Evolutionary conservation across 2,329 filamentous ascomycete genomes (phyloP), one percentile per base, ranked within the genome.

Genomic region (Hypoxylon sp.): DNA sequence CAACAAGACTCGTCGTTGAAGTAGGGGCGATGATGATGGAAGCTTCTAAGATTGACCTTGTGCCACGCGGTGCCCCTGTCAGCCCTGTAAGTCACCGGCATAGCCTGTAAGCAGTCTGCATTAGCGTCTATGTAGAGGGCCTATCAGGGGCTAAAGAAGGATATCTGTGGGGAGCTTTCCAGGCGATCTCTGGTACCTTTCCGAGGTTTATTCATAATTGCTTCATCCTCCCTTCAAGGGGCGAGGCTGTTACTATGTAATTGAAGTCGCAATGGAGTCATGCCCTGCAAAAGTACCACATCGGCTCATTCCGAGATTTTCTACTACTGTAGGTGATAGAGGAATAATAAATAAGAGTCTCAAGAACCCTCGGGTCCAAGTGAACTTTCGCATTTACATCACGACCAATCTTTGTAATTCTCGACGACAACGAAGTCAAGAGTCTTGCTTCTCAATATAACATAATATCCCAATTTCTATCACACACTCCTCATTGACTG

Each of bases 71-170:
- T 11, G 7, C 37, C 47, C 27, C 19, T 37, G 27, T 37, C 41
- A 50, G 34, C 37, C 50, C 23, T 45, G 29, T 53, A 46, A 60
- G 45, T 29, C 45, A 25, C 61, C 32, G 19, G 41, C 37, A 41
- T 16, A 41, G n/a, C 37, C 6, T 67, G 67, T 64, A 69, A 67
- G 67, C 63, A 64, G 50, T 52, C 46, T 67, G 63, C 67, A 69
- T 69, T 67, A 69, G 63, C 51, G 60, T 19, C 5, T n/a, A 25
- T 21, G 8, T 16, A 6, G 0, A 11, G 6, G n/a, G 5, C 62
- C 58, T 41, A 61, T 57, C 32, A 58, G 29, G 29, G 45, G 19
- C 6, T n/a, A 16, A 9, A 5, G 7, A 29, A 51, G 25, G 53
- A 30, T n/a, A 34, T 39, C 14, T 23, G 46, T 14, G 6, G 48